Base-by-base conservation (phyloP, 2,329 filamentous ascomycete species). In the Cryphonectria carpinicola region DNA sequence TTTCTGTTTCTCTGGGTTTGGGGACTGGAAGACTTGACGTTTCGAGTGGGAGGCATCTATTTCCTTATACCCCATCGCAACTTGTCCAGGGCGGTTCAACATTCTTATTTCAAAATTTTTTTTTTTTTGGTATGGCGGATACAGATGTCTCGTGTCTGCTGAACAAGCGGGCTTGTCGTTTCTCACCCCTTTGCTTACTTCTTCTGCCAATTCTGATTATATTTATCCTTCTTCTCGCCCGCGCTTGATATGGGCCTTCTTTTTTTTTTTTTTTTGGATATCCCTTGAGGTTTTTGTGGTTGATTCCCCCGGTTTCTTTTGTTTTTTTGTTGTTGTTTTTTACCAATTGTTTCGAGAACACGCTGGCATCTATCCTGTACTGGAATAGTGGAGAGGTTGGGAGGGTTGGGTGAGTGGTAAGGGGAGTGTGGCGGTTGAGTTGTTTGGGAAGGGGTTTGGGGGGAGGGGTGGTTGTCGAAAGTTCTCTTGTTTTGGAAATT, bases 51-150 rank as follows among this genome's bases (percentile, higher is more conserved):
- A 35, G 58, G 63, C 68, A 62, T 72, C 49, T 62, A 56, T 46
- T 68, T 65, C 58, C 66, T 68, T 67, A 72, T 72, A 72, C 71
- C 71, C 71, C 70, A 54, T 70, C 66, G 62, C 64, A 65, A 52
- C 54, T 69, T 65, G 22, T 56, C 58, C 69, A 49, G 41, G 52
- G 56, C 60, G 54, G 41, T 62, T 60, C 35, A 65, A 43, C 66
- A 63, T 68, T 61, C 28, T 28, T 28, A 28, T 68, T 66, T 52
- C 35, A n/a, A n/a, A n/a, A n/a, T 37, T 37, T 66, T 66, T 56
- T 56, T 60, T 7, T 60, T 32, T 22, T 37, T 14, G 70, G 41
- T 66, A 52, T 56, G 56, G 56, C 35, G 69, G 54, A 70, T 67
- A 70, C 64, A 64, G 66, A 65, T 61, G 74, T 76, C 56, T 60